Base-by-base conservation (phyloP, 2,329 filamentous ascomycete species). In the Phialemoniopsis sp. region DNA sequence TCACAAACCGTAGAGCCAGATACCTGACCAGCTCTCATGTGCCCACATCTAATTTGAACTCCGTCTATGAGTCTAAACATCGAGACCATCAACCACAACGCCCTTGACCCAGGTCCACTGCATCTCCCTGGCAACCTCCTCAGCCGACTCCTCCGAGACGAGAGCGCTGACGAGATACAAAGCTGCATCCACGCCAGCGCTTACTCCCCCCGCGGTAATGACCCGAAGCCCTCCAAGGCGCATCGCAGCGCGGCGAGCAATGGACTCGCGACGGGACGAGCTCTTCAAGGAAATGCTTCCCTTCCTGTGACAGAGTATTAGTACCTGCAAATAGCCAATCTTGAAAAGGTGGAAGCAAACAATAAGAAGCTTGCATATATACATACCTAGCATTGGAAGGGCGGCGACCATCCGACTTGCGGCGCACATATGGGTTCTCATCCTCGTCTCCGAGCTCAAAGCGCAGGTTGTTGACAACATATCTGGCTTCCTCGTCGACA, bases 391-490 rank as follows among this genome's bases (percentile, higher is more conserved):
- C 79, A 54, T 72, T 79, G 34, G 78, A 78, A 34, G 78, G 75
- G 45, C 78, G 76, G 48, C 76, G 70, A 36, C 73, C 79, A 50
- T 86, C 82, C 42, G 80, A 78, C 73, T 85, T 87, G 69, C 78
- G 81, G 54, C 86, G 76, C 59, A 93, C 82, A 65, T 91, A 91
- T 26, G 86, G 86, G 63, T 88, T 91, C 63, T 89, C 83, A 46
- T 90, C 85, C 55, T 86, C 80, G 56, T 90, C 80, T 44, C 85
- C 84, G 50, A 93, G 71, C 53, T 93, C 87, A 61, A 91, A 94
- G 51, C 88, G 85, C 43, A 89, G 82, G 66, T 94, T 93, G 73
- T 94, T 94, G 60, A 94, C 88, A 15, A 94, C 87, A 58, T 93
- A 94, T 56, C 87, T 78, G 56, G 76, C 74, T 47, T 87, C 83